Evolutionary conservation across 345 rosid species (phyloP).

Genomic region (Linum tenue): DNA sequence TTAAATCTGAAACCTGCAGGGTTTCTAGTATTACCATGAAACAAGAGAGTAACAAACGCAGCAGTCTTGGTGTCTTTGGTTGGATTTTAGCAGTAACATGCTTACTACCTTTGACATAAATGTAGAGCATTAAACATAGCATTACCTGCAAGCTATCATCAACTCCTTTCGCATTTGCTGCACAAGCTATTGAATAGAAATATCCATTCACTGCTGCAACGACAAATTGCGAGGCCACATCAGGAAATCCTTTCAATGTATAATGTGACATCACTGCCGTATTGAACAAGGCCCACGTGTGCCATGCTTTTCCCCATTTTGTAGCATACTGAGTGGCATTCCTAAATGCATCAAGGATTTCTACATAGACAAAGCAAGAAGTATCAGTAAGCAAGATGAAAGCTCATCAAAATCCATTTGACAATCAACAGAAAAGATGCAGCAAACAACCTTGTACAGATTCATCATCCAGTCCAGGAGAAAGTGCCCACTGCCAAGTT

Average conservation of each 20-base stretch:
- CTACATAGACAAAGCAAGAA: conserved; percentile 26
- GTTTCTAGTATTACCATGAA: too few relatives aligned
- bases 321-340: conserved; percentile 69
- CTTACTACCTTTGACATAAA: too few relatives aligned
- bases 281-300: conserved; percentile 91
- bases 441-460: conserved; percentile 59
- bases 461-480: conserved; percentile 82
- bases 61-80: too few relatives aligned
- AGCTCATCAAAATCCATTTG: neutral
- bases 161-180: conserved; percentile 88
- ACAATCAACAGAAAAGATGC: neutral
- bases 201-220: conserved; percentile 96
- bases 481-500: conserved; percentile 83
- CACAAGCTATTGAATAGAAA: conserved; percentile 94
- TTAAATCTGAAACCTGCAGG: too few relatives aligned
- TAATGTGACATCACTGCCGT: conserved; percentile 97
- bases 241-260: conserved; percentile 49
- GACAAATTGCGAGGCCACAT: conserved; percentile 62
- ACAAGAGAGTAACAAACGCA: too few relatives aligned
- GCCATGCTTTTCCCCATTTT: conserved; percentile 98
- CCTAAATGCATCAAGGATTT: conserved; percentile 62
- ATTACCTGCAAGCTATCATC: conserved; percentile 97
- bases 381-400: neutral
- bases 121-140: too few relatives aligned
- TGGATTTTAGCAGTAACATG: too few relatives aligned